phyloP scores from a whole-genome alignment of 179 eudicot species.

The Drosera spatulata region DNA sequence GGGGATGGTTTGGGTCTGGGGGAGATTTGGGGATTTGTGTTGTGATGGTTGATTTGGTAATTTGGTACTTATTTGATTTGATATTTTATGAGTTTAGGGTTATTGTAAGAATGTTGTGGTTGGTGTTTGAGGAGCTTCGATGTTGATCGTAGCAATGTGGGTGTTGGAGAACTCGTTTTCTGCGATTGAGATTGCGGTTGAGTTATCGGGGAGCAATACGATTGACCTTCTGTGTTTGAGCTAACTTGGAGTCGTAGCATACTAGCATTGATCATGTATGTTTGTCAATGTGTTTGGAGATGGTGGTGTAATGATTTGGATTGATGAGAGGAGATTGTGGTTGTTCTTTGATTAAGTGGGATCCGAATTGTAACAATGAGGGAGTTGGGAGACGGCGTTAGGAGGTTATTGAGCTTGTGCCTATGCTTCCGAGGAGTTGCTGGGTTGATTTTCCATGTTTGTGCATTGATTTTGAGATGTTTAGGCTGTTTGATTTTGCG shows the following conservation, averaged over 20 bases:
- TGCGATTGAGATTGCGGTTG: no score
- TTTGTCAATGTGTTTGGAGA: no score
- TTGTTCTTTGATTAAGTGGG: no score
- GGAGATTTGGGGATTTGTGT: constrained; percentile 2
- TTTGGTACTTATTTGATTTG: no score
- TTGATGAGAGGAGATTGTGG: no score
- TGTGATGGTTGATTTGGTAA: neutral
- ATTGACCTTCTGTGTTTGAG: no score
- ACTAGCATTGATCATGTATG: no score
- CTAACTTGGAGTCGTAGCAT: no score
- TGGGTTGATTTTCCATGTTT: no score
- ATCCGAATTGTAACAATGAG: no score
- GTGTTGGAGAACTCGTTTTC: neutral
- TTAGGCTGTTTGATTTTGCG: neutral
- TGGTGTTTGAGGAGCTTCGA: neutral
- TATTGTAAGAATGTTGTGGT: neutral
- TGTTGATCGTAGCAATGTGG: neutral
- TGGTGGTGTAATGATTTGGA: no score
- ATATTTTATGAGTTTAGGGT: neutral
- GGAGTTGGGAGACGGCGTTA: neutral
- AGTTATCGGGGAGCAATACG: no score
- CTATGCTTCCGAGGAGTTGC: constrained; percentile 3
- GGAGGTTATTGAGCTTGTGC: constrained; percentile 5
- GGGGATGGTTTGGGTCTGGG: neutral
- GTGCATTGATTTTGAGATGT: neutral